Percentiles rank a stretch among this genome's conserved stretches.
phyloP scores from a whole-genome alignment of 257 asterid genomes.

The Scutellaria barbata region DNA sequence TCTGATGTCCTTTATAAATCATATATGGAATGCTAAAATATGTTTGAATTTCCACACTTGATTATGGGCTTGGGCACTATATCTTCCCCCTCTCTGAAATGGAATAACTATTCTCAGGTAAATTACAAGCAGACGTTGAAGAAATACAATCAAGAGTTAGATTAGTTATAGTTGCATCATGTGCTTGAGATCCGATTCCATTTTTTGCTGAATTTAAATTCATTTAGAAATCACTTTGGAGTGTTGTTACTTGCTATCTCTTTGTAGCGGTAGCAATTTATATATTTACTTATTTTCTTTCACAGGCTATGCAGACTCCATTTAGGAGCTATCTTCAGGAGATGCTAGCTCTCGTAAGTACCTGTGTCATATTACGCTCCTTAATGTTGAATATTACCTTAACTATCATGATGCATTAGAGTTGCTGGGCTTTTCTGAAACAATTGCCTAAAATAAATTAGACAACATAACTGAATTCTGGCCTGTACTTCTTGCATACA shows the following conservation, averaged over 20 bases:
- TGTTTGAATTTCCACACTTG: neutral
- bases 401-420: neutral
- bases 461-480: neutral
- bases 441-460: neutral
- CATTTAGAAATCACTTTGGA: conserved; percentile 6
- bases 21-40: neutral
- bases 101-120: conserved; percentile 1
- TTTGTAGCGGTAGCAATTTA: conserved; percentile 13
- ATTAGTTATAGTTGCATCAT: conserved; percentile 1
- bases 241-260: neutral
- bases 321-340: conserved; percentile 86
- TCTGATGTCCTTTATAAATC: neutral
- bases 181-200: conserved; percentile 9
- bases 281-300: conserved; percentile 17
- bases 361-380: conserved; percentile 12
- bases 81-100: neutral
- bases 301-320: conserved; percentile 93
- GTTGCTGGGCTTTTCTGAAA: neutral
- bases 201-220: neutral
- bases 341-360: conserved; percentile 85
- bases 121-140: neutral
- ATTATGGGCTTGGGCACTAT: conserved; percentile 11
- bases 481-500: conserved; percentile 8
- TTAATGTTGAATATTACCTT: neutral
- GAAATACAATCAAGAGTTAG: neutral